phyloP scores from a whole-genome alignment of 176 grass and related monocot species.

The Ensete glaucum region DNA sequence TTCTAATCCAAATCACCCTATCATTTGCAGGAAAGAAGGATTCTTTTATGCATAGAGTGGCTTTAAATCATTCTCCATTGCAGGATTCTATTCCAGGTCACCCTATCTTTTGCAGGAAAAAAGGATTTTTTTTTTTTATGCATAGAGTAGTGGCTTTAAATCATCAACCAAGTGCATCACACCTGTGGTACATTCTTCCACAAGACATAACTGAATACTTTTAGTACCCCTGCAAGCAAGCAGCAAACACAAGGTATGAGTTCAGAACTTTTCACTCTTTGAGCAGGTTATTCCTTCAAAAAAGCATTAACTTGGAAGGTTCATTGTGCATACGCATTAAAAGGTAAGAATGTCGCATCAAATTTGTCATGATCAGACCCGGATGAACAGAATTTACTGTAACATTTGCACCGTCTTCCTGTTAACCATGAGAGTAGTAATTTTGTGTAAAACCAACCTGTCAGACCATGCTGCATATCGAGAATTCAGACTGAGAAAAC shows the following conservation, averaged over 20 bases:
- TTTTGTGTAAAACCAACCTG: not conserved
- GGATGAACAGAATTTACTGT: slow-evolving; percentile 85
- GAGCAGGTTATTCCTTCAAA: not conserved
- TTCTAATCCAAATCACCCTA: no score
- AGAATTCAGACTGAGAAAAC: not conserved
- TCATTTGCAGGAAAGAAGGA: not conserved
- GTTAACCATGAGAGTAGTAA: slow-evolving; percentile 17
- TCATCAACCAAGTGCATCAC: not conserved
- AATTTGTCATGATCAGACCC: slow-evolving; percentile 93
- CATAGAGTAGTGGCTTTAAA: not conserved
- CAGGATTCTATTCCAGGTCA: no score
- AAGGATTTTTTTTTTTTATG: not conserved
- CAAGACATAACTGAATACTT: slow-evolving; percentile 54
- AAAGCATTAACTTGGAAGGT: not conserved
- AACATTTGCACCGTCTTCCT: slow-evolving; percentile 82
- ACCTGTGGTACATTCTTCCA: slow-evolving; percentile 97
- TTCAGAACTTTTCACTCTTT: not conserved
- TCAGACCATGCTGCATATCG: not conserved
- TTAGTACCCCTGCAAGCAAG: slow-evolving; percentile 41
- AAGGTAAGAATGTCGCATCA: slow-evolving; percentile 77
- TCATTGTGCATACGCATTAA: slow-evolving; percentile 61
- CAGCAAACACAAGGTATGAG: slow-evolving; percentile 3
- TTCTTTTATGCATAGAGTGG: not conserved
- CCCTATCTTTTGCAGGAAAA: not conserved
- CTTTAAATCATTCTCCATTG: not conserved